phyloP scores from a whole-genome alignment of 305 asterid genomes.

The Fraxinus nigra region DNA sequence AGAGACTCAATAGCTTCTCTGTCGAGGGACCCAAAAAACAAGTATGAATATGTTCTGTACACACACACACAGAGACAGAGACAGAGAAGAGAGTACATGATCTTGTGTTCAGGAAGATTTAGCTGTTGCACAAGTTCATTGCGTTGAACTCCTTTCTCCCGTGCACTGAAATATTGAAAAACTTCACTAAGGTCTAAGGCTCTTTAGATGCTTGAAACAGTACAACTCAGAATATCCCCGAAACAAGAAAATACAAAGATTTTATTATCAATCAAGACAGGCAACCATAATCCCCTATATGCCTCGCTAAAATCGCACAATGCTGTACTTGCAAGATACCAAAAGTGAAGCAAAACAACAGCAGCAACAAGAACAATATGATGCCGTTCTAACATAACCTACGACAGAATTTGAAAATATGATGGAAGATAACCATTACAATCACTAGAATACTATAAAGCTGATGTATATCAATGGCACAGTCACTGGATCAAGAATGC shows the following conservation, averaged over 20 bases:
- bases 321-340: background rate
- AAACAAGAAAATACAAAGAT: background rate
- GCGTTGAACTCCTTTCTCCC: slow-evolving; percentile 57
- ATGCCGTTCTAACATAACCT: background rate
- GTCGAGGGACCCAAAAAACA: slow-evolving; percentile 29
- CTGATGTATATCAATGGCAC: background rate
- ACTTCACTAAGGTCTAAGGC: slow-evolving; percentile 12
- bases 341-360: background rate
- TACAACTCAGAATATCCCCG: background rate
- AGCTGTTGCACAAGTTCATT: slow-evolving; percentile 49
- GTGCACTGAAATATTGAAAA: slow-evolving; percentile 41
- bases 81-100: slow-evolving; percentile 34
- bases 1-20: slow-evolving; percentile 60
- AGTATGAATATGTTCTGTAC: slow-evolving; percentile 19
- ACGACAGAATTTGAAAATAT: background rate
- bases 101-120: slow-evolving; percentile 46
- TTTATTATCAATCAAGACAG: background rate
- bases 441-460: background rate
- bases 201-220: background rate
- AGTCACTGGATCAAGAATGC: background rate
- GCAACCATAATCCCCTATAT: background rate
- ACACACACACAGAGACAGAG: background rate
- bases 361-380: background rate
- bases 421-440: background rate
- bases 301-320: background rate